A percentile compares a stretch with the other conserved stretches of the same genome.
Conservation (phyloP, 2,329 filamentous ascomycete genomes). For the Diaporthe capsici region DNA sequence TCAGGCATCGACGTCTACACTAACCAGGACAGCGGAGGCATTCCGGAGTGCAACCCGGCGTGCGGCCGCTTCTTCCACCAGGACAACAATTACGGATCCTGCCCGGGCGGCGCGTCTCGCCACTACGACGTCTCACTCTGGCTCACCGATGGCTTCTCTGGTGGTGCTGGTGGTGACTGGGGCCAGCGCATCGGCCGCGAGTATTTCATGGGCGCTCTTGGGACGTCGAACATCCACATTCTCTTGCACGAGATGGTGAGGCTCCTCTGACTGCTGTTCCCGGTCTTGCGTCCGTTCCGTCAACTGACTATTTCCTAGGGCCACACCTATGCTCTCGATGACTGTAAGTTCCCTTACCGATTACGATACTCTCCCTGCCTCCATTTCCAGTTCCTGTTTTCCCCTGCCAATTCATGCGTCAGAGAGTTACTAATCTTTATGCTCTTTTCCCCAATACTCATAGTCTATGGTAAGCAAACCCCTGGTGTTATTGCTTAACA, state of each 20-base stretch:
- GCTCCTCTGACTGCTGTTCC: background rate
- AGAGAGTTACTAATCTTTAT: background rate
- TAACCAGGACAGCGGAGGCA: conserved; percentile 54
- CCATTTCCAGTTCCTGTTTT: background rate
- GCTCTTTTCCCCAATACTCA: background rate
- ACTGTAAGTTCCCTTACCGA: background rate
- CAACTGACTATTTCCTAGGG: background rate
- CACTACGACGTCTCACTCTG: conserved; percentile 63
- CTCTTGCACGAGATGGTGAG: conserved; percentile 37
- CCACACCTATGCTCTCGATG: conserved; percentile 19
- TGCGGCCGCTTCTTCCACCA: conserved; percentile 63
- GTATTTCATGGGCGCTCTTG: conserved; percentile 57
- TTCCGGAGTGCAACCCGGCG: conserved; percentile 57
- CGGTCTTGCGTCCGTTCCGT: background rate
- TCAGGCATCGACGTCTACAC: conserved; percentile 58
- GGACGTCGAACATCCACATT: conserved; percentile 57
- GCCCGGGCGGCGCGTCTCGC: conserved; percentile 53
- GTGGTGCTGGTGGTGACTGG: conserved; percentile 63
- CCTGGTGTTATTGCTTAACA: no score
- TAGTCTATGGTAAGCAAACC: background rate
- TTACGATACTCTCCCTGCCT: background rate
- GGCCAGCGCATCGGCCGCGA: conserved; percentile 60
- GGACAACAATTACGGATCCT: conserved; percentile 56
- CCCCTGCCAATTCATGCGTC: background rate
- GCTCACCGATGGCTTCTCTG: conserved; percentile 61